These are phyloP conservation scores for Aspergillus oerlinghausenensis DNA, from an alignment of 2,329 filamentous ascomycete genomes.

Conservation along the genomic window DNA sequence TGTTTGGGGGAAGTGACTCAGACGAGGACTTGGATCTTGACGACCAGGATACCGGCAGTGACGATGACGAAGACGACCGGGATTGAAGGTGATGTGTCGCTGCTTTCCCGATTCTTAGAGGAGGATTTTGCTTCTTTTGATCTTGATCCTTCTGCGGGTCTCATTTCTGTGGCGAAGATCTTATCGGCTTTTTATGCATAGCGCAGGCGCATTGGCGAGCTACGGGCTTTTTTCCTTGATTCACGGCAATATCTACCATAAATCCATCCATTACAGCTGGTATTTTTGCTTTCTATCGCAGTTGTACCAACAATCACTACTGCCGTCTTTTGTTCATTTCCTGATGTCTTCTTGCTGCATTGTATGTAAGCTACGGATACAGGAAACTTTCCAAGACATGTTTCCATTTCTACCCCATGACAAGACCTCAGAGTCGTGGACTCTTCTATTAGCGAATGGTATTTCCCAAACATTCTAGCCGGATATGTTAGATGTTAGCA, in stretches of 20 bases:
- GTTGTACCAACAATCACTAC: not conserved
- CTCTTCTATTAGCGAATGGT: not conserved
- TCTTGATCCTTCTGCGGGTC: not conserved
- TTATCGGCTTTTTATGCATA: not conserved
- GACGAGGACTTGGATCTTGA: constrained; percentile 45
- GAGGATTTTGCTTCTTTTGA: not conserved
- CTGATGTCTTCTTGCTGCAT: not conserved
- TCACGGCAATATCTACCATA: not conserved
- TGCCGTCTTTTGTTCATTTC: not conserved
- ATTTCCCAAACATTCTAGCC: not conserved
- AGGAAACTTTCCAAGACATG: not conserved
- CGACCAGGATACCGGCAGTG: constrained; percentile 50
- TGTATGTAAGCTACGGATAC: not conserved
- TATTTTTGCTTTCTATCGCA: not conserved
- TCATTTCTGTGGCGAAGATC: not conserved
- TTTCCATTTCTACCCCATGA: not conserved
- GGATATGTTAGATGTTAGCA: not conserved
- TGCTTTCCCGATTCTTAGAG: not conserved
- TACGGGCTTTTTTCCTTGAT: not conserved
- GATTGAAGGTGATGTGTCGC: not conserved
- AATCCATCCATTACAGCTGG: not conserved
- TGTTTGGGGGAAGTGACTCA: constrained; percentile 70
- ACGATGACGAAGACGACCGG: constrained; percentile 43
- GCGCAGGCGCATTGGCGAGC: not conserved
- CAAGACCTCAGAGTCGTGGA: not conserved